Conservation (phyloP, 2,329 filamentous ascomycete genomes). For the Madurella mycetomatis region DNA sequence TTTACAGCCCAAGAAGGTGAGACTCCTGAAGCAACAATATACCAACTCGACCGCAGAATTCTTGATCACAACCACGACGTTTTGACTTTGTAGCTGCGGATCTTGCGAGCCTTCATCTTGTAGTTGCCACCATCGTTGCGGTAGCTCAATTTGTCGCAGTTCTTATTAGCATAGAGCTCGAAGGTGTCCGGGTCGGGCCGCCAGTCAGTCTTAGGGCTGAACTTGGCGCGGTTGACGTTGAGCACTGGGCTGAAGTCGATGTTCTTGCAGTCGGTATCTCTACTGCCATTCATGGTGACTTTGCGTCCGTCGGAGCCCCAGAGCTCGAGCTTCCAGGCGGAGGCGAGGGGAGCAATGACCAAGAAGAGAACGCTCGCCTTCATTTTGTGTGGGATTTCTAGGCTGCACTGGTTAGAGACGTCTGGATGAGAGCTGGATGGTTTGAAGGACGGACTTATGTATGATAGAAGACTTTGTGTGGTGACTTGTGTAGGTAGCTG, state of each 20-base stretch:
- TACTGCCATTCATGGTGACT: slow-evolving; percentile 7
- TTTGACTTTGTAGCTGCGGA: slow-evolving; percentile 14
- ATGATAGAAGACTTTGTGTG: background rate
- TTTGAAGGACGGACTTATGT: background rate
- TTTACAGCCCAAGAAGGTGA: background rate
- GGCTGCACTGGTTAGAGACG: background rate
- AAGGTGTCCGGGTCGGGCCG: slow-evolving; percentile 11
- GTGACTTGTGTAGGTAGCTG: background rate
- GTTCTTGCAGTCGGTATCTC: slow-evolving; percentile 16
- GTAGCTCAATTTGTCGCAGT: slow-evolving; percentile 16
- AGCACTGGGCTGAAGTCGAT: slow-evolving; percentile 13
- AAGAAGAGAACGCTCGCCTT: slow-evolving; percentile 10
- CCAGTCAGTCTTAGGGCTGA: slow-evolving; percentile 6
- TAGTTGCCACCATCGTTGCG: slow-evolving; percentile 11
- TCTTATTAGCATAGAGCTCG: slow-evolving; percentile 15
- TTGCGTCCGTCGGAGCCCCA: slow-evolving; percentile 8
- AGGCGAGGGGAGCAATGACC: slow-evolving; percentile 7
- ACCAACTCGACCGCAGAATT: too few species aligned
- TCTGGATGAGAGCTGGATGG: background rate
- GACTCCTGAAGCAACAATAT: background rate
- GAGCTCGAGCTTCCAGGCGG: slow-evolving; percentile 19
- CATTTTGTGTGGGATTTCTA: slow-evolving; percentile 6
- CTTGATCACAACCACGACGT: too few species aligned
- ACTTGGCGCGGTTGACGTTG: slow-evolving; percentile 18
- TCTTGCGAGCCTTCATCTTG: slow-evolving; percentile 12